These are phyloP conservation scores for Cladophialophora exuberans DNA, from an alignment of 2,329 filamentous ascomycete genomes.

Conservation along the genomic window DNA sequence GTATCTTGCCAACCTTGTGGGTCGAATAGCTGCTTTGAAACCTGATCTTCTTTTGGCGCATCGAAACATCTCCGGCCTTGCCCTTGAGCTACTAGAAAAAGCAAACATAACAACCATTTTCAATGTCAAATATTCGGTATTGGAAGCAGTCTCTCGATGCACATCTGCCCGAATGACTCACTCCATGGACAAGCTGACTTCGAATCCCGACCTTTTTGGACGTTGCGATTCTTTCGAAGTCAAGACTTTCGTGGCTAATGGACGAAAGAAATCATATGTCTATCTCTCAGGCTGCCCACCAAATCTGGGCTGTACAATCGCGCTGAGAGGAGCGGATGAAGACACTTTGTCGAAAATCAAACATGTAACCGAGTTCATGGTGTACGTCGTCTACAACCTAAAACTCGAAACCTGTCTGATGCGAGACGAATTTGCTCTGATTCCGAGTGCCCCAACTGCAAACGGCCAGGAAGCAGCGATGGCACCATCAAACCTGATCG, in stretches of 20 bases:
- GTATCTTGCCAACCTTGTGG: slow-evolving; percentile 87
- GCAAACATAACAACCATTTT: slow-evolving; percentile 91
- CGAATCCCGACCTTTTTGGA: slow-evolving; percentile 73
- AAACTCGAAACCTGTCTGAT: slow-evolving; percentile 94
- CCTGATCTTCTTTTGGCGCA: slow-evolving; percentile 90
- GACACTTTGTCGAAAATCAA: slow-evolving; percentile 78
- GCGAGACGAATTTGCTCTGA: slow-evolving; percentile 86
- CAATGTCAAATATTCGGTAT: slow-evolving; percentile 94
- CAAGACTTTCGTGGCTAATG: slow-evolving; percentile 87
- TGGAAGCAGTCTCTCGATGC: slow-evolving; percentile 91
- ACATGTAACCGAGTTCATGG: slow-evolving; percentile 96
- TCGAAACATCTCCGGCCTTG: slow-evolving; percentile 87
- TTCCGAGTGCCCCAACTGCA: slow-evolving; percentile 54
- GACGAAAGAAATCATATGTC: slow-evolving; percentile 90
- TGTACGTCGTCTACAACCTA: slow-evolving; percentile 97
- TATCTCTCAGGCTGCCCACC: slow-evolving; percentile 89
- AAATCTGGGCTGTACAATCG: slow-evolving; percentile 92
- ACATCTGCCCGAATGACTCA: slow-evolving; percentile 91
- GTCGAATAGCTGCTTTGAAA: slow-evolving; percentile 81
- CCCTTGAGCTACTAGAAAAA: slow-evolving; percentile 83
- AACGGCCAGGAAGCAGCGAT: slow-evolving; percentile 9
- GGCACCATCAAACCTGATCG: background rate
- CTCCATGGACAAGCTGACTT: slow-evolving; percentile 89
- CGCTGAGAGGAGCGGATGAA: slow-evolving; percentile 78
- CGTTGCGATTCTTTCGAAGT: slow-evolving; percentile 88